phyloP scores from a whole-genome alignment of 768 basidiomycete genomes.

The Daedaleopsis sinensis region DNA sequence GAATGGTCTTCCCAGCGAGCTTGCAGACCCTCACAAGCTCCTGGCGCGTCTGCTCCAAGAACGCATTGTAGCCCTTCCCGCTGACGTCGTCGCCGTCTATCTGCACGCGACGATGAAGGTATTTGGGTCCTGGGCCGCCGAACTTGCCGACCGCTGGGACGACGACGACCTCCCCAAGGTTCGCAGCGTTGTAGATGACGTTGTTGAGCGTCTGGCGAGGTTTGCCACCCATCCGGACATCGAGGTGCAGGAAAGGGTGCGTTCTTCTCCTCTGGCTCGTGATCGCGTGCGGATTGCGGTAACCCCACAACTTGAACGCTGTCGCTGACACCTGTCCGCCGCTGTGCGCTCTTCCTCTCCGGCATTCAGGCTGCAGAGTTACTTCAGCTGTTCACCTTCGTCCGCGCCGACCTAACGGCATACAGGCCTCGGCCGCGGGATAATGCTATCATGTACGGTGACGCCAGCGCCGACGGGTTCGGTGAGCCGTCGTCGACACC shows the following conservation, averaged over 20 bases:
- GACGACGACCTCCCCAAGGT: slow-evolving; percentile 68
- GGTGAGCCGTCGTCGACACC: slow-evolving; percentile 31
- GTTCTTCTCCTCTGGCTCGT: slow-evolving; percentile 30
- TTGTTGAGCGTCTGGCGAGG: slow-evolving; percentile 58
- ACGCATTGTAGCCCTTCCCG: slow-evolving; percentile 53
- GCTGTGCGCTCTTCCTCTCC: neutral
- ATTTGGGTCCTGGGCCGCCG: slow-evolving; percentile 83
- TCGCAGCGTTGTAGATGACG: slow-evolving; percentile 61
- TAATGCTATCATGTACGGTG: slow-evolving; percentile 40
- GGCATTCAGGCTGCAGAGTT: slow-evolving; percentile 74
- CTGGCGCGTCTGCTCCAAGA: slow-evolving; percentile 70
- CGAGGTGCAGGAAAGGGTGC: slow-evolving; percentile 91
- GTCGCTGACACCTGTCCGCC: slow-evolving; percentile 3
- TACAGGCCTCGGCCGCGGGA: slow-evolving; percentile 44
- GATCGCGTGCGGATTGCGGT: neutral
- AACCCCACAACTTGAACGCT: neutral
- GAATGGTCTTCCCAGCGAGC: slow-evolving; percentile 51
- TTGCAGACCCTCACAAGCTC: slow-evolving; percentile 77
- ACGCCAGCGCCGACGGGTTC: slow-evolving; percentile 40
- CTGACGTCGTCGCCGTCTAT: slow-evolving; percentile 76
- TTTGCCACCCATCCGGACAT: slow-evolving; percentile 69
- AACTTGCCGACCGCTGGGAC: slow-evolving; percentile 77
- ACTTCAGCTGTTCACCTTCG: slow-evolving; percentile 72
- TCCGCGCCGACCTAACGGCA: slow-evolving; percentile 68
- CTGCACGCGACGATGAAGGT: slow-evolving; percentile 85